Percentiles rank a stretch among this genome's conserved stretches.
phyloP scores from a whole-genome alignment of 2,329 filamentous ascomycete genomes.

The Colletotrichum ledebouriae region DNA sequence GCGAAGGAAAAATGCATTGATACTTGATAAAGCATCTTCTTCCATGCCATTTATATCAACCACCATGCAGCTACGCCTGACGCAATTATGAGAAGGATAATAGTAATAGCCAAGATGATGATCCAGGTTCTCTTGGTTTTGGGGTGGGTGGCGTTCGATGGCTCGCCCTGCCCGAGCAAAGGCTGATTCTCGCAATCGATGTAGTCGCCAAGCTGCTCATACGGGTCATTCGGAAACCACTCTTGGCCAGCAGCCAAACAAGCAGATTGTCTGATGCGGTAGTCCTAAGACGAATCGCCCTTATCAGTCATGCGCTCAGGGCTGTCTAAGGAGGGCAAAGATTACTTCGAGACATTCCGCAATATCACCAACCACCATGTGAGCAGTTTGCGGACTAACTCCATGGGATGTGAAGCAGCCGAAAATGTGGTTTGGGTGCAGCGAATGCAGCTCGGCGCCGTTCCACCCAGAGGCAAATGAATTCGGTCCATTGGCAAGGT shows the following conservation, averaged over 20 bases:
- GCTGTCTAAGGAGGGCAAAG: neutral
- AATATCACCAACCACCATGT: slow-evolving; percentile 14
- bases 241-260: neutral
- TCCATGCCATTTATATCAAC: too few species aligned
- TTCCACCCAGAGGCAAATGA: slow-evolving; percentile 11
- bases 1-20: too few species aligned
- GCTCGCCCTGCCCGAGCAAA: too few species aligned
- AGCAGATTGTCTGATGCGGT: neutral
- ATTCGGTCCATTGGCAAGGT: slow-evolving; percentile 6
- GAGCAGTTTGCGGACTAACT: slow-evolving; percentile 11
- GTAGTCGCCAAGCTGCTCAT: too few species aligned
- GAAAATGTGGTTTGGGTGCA: slow-evolving; percentile 25
- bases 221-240: neutral
- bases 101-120: too few species aligned
- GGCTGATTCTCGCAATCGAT: too few species aligned
- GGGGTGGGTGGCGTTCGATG: too few species aligned
- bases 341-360: slow-evolving; percentile 22
- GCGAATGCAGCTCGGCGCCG: slow-evolving; percentile 17
- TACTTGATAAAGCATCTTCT: too few species aligned
- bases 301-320: neutral
- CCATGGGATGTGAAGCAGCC: slow-evolving; percentile 25
- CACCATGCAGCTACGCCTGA: too few species aligned
- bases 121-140: too few species aligned
- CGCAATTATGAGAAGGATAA: too few species aligned
- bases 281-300: slow-evolving; percentile 4